Evolutionary conservation across 331 rosid species (phyloP).

Genomic region (Acacia concinna): DNA sequence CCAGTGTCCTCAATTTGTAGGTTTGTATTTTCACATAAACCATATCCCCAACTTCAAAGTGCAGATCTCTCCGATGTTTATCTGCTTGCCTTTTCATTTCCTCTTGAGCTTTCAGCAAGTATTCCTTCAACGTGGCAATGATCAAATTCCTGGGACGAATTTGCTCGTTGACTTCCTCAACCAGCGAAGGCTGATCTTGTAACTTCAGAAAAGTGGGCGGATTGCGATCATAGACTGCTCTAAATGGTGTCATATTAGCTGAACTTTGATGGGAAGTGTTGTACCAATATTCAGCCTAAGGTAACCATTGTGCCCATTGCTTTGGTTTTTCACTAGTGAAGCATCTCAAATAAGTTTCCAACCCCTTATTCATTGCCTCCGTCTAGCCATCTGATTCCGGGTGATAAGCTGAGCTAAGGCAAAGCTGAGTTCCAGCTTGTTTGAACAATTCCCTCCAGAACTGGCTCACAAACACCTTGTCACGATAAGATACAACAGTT

Average conservation of each 20-base stretch:
- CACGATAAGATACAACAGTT: background rate
- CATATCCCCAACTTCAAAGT: no score
- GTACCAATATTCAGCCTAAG: no score
- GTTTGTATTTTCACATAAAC: background rate
- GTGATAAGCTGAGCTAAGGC: background rate
- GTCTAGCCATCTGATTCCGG: background rate
- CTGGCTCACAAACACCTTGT: background rate
- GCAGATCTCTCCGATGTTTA: background rate
- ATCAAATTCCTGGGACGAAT: no score
- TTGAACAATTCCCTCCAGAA: background rate
- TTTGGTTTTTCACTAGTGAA: no score
- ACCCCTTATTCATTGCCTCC: background rate
- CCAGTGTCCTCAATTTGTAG: rapidly evolving
- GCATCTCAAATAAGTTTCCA: no score
- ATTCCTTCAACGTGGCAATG: background rate
- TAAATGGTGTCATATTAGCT: background rate
- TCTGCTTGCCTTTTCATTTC: no score
- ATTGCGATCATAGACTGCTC: background rate
- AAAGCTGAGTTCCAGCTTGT: no score
- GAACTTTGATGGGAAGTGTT: background rate
- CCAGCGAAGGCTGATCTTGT: rapidly evolving
- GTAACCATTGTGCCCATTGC: no score
- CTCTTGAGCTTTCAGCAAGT: background rate
- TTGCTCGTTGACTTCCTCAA: background rate
- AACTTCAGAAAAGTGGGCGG: background rate